These are phyloP conservation scores for Lentinula lateritia DNA, from an alignment of 768 basidiomycete genomes.

Conservation along the genomic window DNA sequence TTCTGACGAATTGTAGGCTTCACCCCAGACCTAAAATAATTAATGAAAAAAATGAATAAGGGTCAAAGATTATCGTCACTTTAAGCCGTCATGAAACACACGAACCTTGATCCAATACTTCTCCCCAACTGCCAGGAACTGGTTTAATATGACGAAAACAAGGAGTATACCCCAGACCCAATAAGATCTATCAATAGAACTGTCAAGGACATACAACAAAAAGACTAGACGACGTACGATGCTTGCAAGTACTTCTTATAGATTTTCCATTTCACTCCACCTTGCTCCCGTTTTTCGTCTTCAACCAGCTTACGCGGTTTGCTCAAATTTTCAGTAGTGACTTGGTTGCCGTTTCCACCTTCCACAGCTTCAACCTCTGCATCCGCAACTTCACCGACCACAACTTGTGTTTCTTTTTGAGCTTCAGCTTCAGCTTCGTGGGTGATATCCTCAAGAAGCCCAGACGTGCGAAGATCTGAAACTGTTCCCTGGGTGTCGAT, in stretches of 20 bases:
- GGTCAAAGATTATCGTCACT: not conserved
- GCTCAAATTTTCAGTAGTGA: conserved; percentile 32
- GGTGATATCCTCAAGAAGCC: conserved; percentile 56
- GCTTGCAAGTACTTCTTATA: conserved; percentile 67
- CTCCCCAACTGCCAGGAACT: conserved; percentile 50
- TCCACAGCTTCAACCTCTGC: conserved; percentile 19
- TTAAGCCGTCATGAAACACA: not conserved
- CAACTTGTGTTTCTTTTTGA: conserved; percentile 37
- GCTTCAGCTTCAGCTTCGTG: conserved; percentile 45
- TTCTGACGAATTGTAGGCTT: conserved; percentile 38
- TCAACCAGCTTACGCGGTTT: conserved; percentile 71
- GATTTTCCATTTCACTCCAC: conserved; percentile 75
- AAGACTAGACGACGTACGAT: conserved; percentile 40
- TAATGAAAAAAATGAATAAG: not conserved
- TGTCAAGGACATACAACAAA: not conserved
- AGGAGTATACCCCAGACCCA: conserved; percentile 59
- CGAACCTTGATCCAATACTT: conserved; percentile 72
- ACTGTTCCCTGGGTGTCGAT: conserved; percentile 72
- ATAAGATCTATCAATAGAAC: conserved; percentile 44
- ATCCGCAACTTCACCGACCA: conserved; percentile 18
- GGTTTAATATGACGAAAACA: conserved; percentile 41
- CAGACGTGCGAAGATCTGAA: conserved; percentile 54
- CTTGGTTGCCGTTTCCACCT: conserved; percentile 19
- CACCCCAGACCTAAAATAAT: conserved; percentile 56
- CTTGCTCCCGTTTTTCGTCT: conserved; percentile 77